These are phyloP conservation scores for Diplodia scrobiculata DNA, from an alignment of 2,329 filamentous ascomycete genomes.

Conservation along the genomic window DNA sequence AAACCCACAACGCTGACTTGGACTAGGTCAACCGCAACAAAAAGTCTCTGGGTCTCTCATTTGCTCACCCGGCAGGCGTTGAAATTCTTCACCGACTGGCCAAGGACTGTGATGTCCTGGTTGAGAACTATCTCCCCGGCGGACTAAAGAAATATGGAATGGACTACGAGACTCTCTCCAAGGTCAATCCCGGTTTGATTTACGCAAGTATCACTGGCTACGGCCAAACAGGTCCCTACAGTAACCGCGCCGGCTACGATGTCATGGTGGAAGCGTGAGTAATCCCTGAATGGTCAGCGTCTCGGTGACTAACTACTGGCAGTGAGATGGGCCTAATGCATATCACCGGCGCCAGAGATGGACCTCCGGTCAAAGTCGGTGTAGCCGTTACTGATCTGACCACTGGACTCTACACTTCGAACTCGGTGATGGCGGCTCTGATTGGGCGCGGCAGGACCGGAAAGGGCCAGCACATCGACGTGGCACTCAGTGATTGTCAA, in stretches of 20 bases:
- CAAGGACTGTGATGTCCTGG: slow-evolving; percentile 83
- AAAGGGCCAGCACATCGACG: slow-evolving; percentile 88
- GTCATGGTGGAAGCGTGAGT: slow-evolving; percentile 91
- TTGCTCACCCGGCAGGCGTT: slow-evolving; percentile 80
- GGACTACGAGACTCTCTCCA: slow-evolving; percentile 78
- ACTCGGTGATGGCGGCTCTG: slow-evolving; percentile 91
- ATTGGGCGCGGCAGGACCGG: slow-evolving; percentile 73
- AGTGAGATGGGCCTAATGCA: slow-evolving; percentile 95
- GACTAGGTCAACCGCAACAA: slow-evolving; percentile 91
- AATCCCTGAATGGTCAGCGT: not conserved
- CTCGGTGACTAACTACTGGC: slow-evolving; percentile 31
- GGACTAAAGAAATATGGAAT: slow-evolving; percentile 86
- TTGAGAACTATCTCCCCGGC: slow-evolving; percentile 95
- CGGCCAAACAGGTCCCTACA: slow-evolving; percentile 90
- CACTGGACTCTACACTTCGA: slow-evolving; percentile 91
- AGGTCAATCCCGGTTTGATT: slow-evolving; percentile 82
- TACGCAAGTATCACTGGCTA: slow-evolving; percentile 98
- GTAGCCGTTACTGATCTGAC: slow-evolving; percentile 96
- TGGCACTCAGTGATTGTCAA: slow-evolving; percentile 89
- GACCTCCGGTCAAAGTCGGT: slow-evolving; percentile 92
- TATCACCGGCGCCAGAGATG: slow-evolving; percentile 86
- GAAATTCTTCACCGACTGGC: slow-evolving; percentile 84
- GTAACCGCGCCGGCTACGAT: slow-evolving; percentile 87
- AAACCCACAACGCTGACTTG: slow-evolving; percentile 16
- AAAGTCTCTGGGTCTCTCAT: slow-evolving; percentile 88